A percentile compares a stretch with the other conserved stretches of the same genome.
Conservation (phyloP, 768 basidiomycete genomes). For the Clitopilus hobsonii region DNA sequence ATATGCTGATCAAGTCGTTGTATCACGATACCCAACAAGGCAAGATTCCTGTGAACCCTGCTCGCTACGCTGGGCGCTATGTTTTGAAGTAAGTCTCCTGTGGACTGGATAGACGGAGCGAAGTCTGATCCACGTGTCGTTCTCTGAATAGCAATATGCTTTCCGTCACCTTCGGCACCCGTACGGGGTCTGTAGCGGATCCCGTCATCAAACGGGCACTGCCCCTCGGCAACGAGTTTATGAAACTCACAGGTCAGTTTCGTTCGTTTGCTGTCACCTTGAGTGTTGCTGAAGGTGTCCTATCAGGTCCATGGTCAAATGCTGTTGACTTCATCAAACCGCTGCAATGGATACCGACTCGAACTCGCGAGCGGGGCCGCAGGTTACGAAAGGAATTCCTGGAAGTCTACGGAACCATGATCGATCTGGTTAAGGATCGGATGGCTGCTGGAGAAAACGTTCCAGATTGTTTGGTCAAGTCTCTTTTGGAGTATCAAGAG, state of each 20-base stretch:
- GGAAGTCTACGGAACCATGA: slow-evolving; percentile 31
- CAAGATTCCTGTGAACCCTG: slow-evolving; percentile 27
- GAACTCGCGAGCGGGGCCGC: slow-evolving; percentile 29
- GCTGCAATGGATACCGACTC: slow-evolving; percentile 33
- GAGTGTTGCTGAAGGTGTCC: no score
- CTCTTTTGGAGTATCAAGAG: slow-evolving; percentile 24
- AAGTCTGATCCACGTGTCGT: no score
- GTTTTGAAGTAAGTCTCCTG: slow-evolving; percentile 19
- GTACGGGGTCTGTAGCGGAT: slow-evolving; percentile 32
- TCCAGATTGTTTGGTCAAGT: slow-evolving; percentile 39
- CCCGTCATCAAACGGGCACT: slow-evolving; percentile 30
- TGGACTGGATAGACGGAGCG: no score
- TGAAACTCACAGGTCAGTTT: slow-evolving; percentile 25
- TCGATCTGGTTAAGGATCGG: slow-evolving; percentile 27
- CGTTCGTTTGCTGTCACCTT: no score
- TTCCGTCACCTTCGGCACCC: slow-evolving; percentile 33
- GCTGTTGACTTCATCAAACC: slow-evolving; percentile 36
- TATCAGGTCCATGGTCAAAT: slow-evolving; percentile 39
- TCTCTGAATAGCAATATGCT: slow-evolving; percentile 48
- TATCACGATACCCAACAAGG: slow-evolving; percentile 26
- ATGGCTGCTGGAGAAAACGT: slow-evolving; percentile 31
- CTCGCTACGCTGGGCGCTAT: slow-evolving; percentile 30
- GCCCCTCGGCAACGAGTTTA: slow-evolving; percentile 35
- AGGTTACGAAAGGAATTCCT: slow-evolving; percentile 32
- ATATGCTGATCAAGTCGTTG: slow-evolving; percentile 30